Base-by-base conservation (phyloP, 139 green algal genomes). In the Picochlorum sp. region DNA sequence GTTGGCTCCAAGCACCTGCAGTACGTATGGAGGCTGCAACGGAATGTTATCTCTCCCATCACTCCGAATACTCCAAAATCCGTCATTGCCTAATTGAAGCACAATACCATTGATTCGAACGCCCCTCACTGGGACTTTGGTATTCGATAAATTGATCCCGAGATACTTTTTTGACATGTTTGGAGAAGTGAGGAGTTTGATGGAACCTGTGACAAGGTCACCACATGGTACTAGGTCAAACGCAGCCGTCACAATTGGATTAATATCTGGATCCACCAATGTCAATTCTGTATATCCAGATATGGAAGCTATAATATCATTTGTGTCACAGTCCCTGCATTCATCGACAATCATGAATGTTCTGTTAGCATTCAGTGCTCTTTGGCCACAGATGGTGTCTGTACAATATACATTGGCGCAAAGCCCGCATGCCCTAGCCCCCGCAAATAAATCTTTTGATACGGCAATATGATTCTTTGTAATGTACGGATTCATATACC, bases 381-480 rank as follows among this genome's bases (percentile, higher is more conserved):
- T 20, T 3, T 57, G 20, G 10, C 15, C 9, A 28, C 68, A 76
- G 6, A 66, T 58, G 5, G 51, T 24, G 45, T 76, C 69, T 1
- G 61, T 47, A 32, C 70, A 77, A 16, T 37, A 63, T 4, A 77
- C 18, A 37, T 63, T 60, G 28, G 70, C 57, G 21, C 70, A 77
- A 10, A 26, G 18, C 9, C 69, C 69, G 21, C 69, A 76, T 1
- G 71, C 47, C 45, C 56, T 30, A 0, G 56, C 70, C 13, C 16
- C 13, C 10, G 20, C 20, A 24, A 45, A 77, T 38, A 72, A 26
- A 1, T 45, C 4, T 8, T 15, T 13, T 4, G 70, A 50, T 23
- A 77, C 15, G 6, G 24, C 67, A 3, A 76, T 62, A 41, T 67
- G 68, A 67, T 77, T 49, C 32, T 72, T n/a, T 14, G 55, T 73